Base-by-base conservation (phyloP, 305 asterid species). In the Stenogyne calaminthoides region DNA sequence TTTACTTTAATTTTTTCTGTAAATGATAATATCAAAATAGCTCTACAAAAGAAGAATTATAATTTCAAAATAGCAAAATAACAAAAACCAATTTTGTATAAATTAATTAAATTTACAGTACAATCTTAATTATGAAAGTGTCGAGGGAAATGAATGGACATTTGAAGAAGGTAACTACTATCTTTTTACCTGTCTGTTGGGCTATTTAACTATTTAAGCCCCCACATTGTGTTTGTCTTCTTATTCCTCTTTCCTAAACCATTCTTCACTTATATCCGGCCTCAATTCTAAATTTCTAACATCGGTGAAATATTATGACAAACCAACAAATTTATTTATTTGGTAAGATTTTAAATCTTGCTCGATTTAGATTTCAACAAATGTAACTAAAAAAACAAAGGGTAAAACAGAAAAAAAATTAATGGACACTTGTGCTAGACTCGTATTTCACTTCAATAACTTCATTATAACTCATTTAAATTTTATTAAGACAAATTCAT, bases 121-220 rank as follows among this genome's bases (percentile, higher is more conserved):
- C 3, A 25, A 25, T 25, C 20, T 15, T 49, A 49, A 49, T 49
- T 49, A 6, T 15, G 16, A 15, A 49, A 15, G 2, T 49, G 56
- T 49, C 10, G 7, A 15, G 22, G 70, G 78, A 55, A 69, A 39
- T 62, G 71, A 76, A 39, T 16, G 46, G 37, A 7, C 52, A 57
- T 39, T 29, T n/a, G 63, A 54, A 57, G 25, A 55, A 51, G 29
- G 32, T 54, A n/a, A 19, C 8, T 64, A 55, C 39, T 11, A 57
- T 51, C 70, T 67, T 66, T 66, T 16, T 59, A 66, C 78, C 78
- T 78, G 75, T 67, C 71, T 25, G 16, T 67, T 64, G 74, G 71
- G 71, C 63, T 72, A 49, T 7, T 16, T 14, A 46, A 14, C 19
- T 16, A 6, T 56, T 77, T 52, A 32, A 40, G 55, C 37, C 69